Evolutionary conservation across 2,329 filamentous ascomycete species (phyloP).

Genomic region (Fusarium xyrophilum): DNA sequence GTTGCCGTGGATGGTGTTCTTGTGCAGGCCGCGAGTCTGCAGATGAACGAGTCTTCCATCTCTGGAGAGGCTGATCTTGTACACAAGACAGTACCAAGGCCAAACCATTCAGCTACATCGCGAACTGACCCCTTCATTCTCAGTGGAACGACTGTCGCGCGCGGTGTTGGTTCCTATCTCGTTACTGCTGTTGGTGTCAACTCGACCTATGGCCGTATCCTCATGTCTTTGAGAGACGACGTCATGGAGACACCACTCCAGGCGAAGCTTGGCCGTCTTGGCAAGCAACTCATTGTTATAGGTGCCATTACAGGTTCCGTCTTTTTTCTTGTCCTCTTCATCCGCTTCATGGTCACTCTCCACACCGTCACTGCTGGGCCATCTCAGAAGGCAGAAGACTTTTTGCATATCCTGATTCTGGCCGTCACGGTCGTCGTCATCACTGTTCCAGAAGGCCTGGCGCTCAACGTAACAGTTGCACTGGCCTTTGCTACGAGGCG

Average conservation of each 20-base stretch:
- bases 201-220: conserved; percentile 77
- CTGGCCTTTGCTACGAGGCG: conserved; percentile 68
- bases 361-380: conserved; percentile 49
- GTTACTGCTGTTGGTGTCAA: conserved; percentile 77
- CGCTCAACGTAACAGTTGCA: conserved; percentile 66
- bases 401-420: conserved; percentile 64
- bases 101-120: conserved; percentile 62
- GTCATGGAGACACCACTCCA: conserved; percentile 80
- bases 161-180: conserved; percentile 77
- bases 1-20: conserved; percentile 75
- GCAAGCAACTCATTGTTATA: conserved; percentile 71
- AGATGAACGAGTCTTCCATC: conserved; percentile 78
- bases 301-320: conserved; percentile 51
- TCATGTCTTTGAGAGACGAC: conserved; percentile 79
- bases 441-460: conserved; percentile 66
- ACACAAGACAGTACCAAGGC: conserved; percentile 66
- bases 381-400: conserved; percentile 61
- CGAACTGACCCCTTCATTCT: conserved; percentile 78
- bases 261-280: conserved; percentile 76
- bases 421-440: conserved; percentile 67
- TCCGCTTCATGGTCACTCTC: conserved; percentile 49
- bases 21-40: conserved; percentile 58
- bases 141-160: conserved; percentile 78
- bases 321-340: conserved; percentile 52
- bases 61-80: conserved; percentile 79